Base-by-base conservation (phyloP, 2,329 filamentous ascomycete genomes). In the Fusarium tuaranense region DNA sequence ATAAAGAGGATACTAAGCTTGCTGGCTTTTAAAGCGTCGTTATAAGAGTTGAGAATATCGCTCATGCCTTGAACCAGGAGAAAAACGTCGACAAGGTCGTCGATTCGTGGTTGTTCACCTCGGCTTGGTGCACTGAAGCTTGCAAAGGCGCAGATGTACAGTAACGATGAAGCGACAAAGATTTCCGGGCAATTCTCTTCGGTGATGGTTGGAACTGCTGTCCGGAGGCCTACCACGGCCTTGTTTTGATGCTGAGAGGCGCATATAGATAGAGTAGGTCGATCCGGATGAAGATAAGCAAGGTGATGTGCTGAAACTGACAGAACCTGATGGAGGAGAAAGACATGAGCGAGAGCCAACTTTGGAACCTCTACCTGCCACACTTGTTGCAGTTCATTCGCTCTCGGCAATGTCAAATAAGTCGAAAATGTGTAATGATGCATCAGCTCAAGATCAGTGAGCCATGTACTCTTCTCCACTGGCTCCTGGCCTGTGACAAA, bases 371-470 rank as follows among this genome's bases (percentile, higher is more conserved):
- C 77, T 3, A 73, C 65, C 71, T 82, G 81, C 82, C 82, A 82
- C 13, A 81, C 70, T 5, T 76, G 76, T 34, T 69, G 71, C 8
- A 80, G 74, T 5, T 80, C 73, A 32, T 70, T 63, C 9, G 79
- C 78, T 7, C 82, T 73, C 0, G 82, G 82, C 9, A 83, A 68
- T 2, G 81, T 81, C 8, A 77, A 64, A 57, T 74, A 81, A 1
- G 81, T 81, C 2, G 65, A 71, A 8, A 79, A 75, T 2, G 79
- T 80, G 61, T 79, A 83, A 48, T 84, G 82, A 46, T 84, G 81
- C 75, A 84, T 80, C 44, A 84, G 75, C 66, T 82, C 80, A 14
- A 84, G 79, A 64, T 84, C 82, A 5, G 79, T 78, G 12, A 81
- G 79, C 82, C 81, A 83, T 3, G 66, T 57, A 39, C 68, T 71